Base-by-base conservation (phyloP, 2,329 filamentous ascomycete species). In the Harringtonia lauricola region DNA sequence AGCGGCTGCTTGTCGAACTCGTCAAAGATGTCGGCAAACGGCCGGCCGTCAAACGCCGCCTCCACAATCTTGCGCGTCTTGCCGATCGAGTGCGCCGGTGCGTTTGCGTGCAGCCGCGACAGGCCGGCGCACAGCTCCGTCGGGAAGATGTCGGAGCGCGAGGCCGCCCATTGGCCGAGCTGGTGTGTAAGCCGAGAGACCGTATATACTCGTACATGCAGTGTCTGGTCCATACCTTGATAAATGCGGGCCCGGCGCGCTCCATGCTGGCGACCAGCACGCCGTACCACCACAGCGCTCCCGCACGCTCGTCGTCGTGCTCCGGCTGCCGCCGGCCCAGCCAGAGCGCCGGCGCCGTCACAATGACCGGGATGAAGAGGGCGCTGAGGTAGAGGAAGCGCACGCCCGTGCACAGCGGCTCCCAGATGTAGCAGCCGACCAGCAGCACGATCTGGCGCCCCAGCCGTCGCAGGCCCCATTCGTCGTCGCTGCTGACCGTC, bases 161-260 rank as follows among this genome's bases (percentile, higher is more conserved):
- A 96, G 3, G 92, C 92, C 17, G 92, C 92, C 92, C 92, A 98
- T 79, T 98, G 92, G 15, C 92, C 92, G 43, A 98, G 77, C 80
- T 89, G 54, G 45, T 31, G 15, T 14, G 21, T 40, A 33, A 18
- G 26, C 13, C 18, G 14, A 17, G n/a, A n/a, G n/a, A n/a, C n/a
- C n/a, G n/a, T n/a, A n/a, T 7, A 17, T 14, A 5, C 6, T 14
- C 18, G 18, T n/a, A n/a, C n/a, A n/a, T n/a, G n/a, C n/a, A n/a
- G n/a, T 30, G 17, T 41, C 8, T 42, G 39, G 29, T 38, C 15
- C n/a, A 31, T 38, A 86, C 84, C 75, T 98, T 98, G 66, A 98
- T 98, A 58, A 98, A 98, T 0, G 92, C 88, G 36, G 92, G 89
- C 0, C 92, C 92, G 17, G 90, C 87, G 57, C 81, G 74, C 64